phyloP scores from a whole-genome alignment of 2,329 filamentous ascomycete genomes.

The Neonectria magnoliae region DNA sequence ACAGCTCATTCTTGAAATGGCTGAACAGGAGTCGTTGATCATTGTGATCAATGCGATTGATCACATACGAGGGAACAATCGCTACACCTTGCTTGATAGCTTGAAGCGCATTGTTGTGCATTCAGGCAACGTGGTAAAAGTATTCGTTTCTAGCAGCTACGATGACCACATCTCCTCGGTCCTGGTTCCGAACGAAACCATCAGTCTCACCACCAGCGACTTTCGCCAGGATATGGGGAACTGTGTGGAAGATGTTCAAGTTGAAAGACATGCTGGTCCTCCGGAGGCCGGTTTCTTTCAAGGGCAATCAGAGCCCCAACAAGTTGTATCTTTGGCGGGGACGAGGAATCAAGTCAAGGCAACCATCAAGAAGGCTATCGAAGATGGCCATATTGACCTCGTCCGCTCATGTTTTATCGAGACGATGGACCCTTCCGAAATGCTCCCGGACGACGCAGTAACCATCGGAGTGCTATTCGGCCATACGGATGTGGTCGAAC shows the following conservation, averaged over 20 bases:
- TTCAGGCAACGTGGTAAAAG: conserved; percentile 7
- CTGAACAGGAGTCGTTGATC: conserved; percentile 16
- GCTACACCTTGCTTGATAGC: neutral
- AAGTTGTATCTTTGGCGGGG: no score
- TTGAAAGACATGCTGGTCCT: neutral
- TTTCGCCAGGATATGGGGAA: neutral
- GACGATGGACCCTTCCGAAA: neutral
- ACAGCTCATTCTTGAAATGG: conserved; percentile 18
- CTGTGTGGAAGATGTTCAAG: neutral
- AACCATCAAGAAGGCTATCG: conserved; percentile 9
- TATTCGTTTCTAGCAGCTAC: conserved; percentile 9
- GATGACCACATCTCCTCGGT: neutral
- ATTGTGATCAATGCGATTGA: conserved; percentile 15
- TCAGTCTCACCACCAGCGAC: neutral
- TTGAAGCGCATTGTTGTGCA: conserved; percentile 9
- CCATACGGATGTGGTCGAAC: neutral
- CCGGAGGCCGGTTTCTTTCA: neutral
- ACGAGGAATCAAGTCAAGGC: neutral
- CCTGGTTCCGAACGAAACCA: neutral
- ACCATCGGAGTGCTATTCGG: conserved; percentile 8
- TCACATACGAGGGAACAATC: neutral
- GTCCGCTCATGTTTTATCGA: neutral
- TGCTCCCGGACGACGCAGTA: conserved; percentile 5
- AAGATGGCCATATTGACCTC: neutral
- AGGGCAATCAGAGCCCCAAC: neutral